phyloP scores from a whole-genome alignment of 2,329 filamentous ascomycete species.

The Akanthomyces lecanii region DNA sequence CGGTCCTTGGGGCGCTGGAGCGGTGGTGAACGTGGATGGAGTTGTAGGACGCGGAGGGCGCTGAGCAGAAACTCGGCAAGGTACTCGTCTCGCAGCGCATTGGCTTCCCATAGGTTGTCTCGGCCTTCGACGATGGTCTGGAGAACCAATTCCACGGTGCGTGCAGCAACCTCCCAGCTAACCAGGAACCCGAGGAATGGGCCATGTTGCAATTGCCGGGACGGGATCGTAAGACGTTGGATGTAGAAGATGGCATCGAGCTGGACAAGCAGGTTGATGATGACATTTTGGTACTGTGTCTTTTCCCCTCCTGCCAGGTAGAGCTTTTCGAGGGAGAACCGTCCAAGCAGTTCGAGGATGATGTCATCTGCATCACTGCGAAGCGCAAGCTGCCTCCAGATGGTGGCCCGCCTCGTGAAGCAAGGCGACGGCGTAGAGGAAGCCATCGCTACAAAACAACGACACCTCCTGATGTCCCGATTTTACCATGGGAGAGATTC shows the following conservation, averaged over 20 bases:
- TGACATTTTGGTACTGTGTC: conserved; percentile 31
- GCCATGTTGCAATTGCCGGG: conserved; percentile 31
- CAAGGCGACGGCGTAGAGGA: conserved; percentile 31
- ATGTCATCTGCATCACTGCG: conserved; percentile 39
- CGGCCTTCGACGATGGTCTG: conserved; percentile 34
- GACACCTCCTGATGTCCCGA: no score
- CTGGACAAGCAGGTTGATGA: conserved; percentile 34
- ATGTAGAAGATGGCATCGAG: conserved; percentile 37
- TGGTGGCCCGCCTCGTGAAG: conserved; percentile 33
- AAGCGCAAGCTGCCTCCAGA: conserved; percentile 34
- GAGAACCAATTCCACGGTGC: conserved; percentile 36
- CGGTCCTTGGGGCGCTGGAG: conserved; percentile 32
- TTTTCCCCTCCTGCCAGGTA: conserved; percentile 33
- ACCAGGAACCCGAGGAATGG: conserved; percentile 36
- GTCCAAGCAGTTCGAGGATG: conserved; percentile 37
- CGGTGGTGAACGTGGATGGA: conserved; percentile 35
- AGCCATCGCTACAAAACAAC: conserved; percentile 20
- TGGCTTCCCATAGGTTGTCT: conserved; percentile 31
- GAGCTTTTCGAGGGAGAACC: conserved; percentile 40
- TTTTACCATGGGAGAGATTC: neutral
- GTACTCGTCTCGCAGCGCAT: conserved; percentile 32
- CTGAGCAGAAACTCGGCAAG: conserved; percentile 35
- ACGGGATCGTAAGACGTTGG: conserved; percentile 37
- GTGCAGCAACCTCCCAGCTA: conserved; percentile 37
- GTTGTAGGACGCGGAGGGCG: conserved; percentile 33